Conservation (phyloP, 2,329 filamentous ascomycete genomes). For the Fusarium liriodendri region DNA sequence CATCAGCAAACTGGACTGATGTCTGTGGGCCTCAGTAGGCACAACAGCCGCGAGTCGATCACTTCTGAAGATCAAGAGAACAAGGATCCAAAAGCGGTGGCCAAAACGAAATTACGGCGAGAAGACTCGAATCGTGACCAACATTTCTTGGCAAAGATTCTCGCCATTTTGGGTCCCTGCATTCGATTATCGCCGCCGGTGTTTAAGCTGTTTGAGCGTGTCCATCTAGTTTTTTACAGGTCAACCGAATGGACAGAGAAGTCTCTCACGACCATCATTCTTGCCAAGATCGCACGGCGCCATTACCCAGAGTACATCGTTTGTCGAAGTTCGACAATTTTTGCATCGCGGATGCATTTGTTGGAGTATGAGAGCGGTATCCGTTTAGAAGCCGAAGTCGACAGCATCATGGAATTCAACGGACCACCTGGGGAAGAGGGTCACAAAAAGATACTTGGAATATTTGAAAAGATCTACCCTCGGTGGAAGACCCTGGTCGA, state of each 20-base stretch:
- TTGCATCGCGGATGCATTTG: constrained; percentile 77
- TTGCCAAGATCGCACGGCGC: constrained; percentile 87
- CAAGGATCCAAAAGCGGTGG: constrained; percentile 23
- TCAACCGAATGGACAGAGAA: constrained; percentile 98
- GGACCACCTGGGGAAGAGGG: constrained; percentile 74
- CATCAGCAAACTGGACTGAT: constrained; percentile 80
- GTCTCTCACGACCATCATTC: constrained; percentile 92
- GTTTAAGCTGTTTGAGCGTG: constrained; percentile 88
- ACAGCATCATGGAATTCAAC: constrained; percentile 83
- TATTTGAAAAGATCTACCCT: constrained; percentile 80
- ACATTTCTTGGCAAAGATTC: constrained; percentile 82
- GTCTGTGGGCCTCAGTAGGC: constrained; percentile 74
- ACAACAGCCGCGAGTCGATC: constrained; percentile 68
- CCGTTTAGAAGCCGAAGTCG: constrained; percentile 82
- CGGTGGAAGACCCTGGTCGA: constrained; percentile 81
- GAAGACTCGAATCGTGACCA: constrained; percentile 71
- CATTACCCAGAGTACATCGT: constrained; percentile 94
- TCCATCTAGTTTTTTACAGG: constrained; percentile 95
- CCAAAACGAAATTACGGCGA: constrained; percentile 34
- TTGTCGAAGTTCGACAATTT: constrained; percentile 89
- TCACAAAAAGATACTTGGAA: constrained; percentile 74
- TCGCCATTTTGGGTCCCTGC: constrained; percentile 82
- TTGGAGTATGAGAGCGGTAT: constrained; percentile 92
- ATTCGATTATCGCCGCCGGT: constrained; percentile 80
- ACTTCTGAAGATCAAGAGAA: constrained; percentile 58